phyloP scores from a whole-genome alignment of 768 basidiomycete genomes.

The Leucosporidium scottii region DNA sequence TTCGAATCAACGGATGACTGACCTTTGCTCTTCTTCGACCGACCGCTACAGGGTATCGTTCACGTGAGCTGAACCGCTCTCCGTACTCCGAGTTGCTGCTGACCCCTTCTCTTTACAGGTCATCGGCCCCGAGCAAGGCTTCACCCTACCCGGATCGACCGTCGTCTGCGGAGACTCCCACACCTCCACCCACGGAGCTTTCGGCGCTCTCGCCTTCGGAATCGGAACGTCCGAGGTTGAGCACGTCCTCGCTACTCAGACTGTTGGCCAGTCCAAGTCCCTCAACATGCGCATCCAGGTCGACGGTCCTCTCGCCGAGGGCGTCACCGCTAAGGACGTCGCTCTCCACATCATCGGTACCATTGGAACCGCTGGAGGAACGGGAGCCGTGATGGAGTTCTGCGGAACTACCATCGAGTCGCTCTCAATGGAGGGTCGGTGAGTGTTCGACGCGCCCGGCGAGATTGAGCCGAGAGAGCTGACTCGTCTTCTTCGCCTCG shows the following conservation, averaged over 20 bases:
- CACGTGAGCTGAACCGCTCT: conserved; percentile 27
- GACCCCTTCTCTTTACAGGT: conserved; percentile 54
- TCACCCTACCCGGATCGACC: conserved; percentile 55
- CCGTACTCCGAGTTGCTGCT: background rate
- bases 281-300: conserved; percentile 91
- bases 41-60: conserved; percentile 51
- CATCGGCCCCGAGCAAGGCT: conserved; percentile 90
- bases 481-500: background rate
- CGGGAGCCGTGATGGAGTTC: conserved; percentile 84
- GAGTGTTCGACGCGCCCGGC: background rate
- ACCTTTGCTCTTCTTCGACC: conserved; percentile 36
- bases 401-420: conserved; percentile 52
- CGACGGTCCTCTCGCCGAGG: conserved; percentile 69
- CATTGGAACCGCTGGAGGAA: conserved; percentile 90
- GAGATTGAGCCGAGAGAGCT: background rate
- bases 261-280: conserved; percentile 73
- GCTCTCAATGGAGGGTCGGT: conserved; percentile 59
- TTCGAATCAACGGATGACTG: too few relatives aligned
- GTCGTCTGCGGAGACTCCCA: conserved; percentile 86
- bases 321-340: conserved; percentile 83
- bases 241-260: conserved; percentile 88
- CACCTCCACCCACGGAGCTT: conserved; percentile 88
- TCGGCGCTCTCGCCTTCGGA: conserved; percentile 85
- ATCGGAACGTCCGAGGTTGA: conserved; percentile 93
- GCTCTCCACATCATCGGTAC: conserved; percentile 82